Percentiles rank a stretch among this genome's conserved stretches.
These are phyloP conservation scores for Linum lewisii DNA, from an alignment of 345 rosid species.

Conservation along the genomic window DNA sequence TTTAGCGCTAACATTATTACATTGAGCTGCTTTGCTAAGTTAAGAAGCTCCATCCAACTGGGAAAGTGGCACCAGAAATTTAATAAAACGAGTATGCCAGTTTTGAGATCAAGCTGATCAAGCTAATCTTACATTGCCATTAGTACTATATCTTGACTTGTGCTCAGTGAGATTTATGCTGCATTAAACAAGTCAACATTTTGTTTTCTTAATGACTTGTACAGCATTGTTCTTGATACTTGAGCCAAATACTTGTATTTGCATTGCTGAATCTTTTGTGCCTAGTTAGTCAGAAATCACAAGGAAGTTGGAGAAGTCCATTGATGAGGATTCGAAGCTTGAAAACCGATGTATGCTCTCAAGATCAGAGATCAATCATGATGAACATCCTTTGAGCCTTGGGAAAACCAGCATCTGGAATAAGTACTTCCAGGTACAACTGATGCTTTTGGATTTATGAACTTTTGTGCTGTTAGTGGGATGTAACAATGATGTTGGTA, in stretches of 20 bases:
- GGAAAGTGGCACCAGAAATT: not conserved
- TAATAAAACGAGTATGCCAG: not conserved
- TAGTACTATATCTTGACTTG: not conserved
- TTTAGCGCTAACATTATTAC: not conserved
- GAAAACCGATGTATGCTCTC: constrained; percentile 57
- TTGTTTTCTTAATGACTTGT: too few species aligned
- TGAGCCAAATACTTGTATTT: constrained; percentile 11
- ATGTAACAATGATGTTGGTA: too few species aligned
- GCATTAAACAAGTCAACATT: too few species aligned
- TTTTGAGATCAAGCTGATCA: not conserved
- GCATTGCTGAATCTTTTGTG: constrained; percentile 52
- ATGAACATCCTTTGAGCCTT: constrained; percentile 94
- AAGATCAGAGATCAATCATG: constrained; percentile 68
- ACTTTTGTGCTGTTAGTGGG: too few species aligned
- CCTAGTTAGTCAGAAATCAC: constrained; percentile 94
- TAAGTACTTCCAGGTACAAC: constrained; percentile 78
- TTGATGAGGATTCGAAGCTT: constrained; percentile 35
- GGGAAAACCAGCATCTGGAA: constrained; percentile 92
- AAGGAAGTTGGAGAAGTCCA: constrained; percentile 65
- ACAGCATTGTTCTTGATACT: not conserved
- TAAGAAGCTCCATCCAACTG: not conserved
- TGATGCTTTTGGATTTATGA: not conserved
- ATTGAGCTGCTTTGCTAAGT: not conserved
- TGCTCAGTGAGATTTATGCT: not conserved
- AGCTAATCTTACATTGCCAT: not conserved